Evolutionary conservation across 2,329 filamentous ascomycete species (phyloP).

Genomic region (Fusarium caatingaense): DNA sequence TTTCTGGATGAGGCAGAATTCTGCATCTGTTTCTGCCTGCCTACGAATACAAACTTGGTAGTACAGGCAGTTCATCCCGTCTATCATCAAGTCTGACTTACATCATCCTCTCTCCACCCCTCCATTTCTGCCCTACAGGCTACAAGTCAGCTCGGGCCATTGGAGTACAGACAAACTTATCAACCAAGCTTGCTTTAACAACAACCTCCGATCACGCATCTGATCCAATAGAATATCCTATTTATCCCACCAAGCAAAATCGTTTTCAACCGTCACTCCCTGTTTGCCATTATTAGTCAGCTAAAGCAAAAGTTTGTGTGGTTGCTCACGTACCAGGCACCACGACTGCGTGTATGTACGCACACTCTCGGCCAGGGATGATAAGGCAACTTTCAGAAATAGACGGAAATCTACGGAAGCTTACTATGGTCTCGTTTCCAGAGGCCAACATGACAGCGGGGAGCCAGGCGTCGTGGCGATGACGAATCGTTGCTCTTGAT

Average conservation of each 20-base stretch:
- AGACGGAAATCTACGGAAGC: constrained; percentile 29
- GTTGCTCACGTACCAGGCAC: constrained; percentile 9
- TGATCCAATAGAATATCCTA: not conserved
- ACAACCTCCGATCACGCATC: not conserved
- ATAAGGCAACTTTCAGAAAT: constrained; percentile 20
- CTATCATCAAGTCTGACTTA: constrained; percentile 21
- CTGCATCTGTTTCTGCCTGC: not conserved
- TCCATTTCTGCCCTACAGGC: constrained; percentile 25
- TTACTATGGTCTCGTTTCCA: constrained; percentile 3
- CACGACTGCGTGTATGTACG: constrained; percentile 19
- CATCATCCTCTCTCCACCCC: constrained; percentile 19
- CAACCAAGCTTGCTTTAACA: constrained; percentile 7
- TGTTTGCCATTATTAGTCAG: not conserved
- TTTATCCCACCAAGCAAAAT: not conserved
- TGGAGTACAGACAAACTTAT: not conserved
- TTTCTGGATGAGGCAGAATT: not conserved
- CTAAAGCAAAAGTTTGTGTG: constrained; percentile 3
- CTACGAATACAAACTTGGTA: not conserved
- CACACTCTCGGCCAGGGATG: constrained; percentile 5
- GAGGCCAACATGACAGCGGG: constrained; percentile 19
- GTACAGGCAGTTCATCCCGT: constrained; percentile 5
- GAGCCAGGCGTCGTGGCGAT: constrained; percentile 20
- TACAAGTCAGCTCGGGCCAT: constrained; percentile 9
- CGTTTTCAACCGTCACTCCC: not conserved
- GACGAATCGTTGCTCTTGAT: constrained; percentile 27